Base-by-base conservation (phyloP, 768 basidiomycete species). In the Termitomyces sp. region DNA sequence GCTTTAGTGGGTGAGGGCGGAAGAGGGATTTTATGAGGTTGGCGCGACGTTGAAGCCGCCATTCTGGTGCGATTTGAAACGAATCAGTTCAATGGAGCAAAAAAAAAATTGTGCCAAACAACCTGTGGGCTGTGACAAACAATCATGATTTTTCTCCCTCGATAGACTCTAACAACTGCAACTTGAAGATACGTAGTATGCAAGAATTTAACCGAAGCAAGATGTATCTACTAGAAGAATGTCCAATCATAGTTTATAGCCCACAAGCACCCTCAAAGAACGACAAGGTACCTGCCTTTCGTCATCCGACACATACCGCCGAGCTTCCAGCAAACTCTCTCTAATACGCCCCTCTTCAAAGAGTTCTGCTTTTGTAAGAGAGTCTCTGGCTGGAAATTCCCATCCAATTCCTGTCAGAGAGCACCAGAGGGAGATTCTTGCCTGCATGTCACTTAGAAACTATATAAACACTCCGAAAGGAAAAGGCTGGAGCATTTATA, bases 291-390 rank as follows among this genome's bases (percentile, higher is more conserved):
- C 66, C 48, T 78, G 71, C 34, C 75, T 62, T 51, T 85, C 84
- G 56, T 85, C 81, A 40, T 73, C 68, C 9, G 77, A 75, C 24
- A 78, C 81, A 51, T 28, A 45, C 44, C 70, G 75, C 54, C 80
- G 75, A 35, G 84, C 83, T 59, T 85, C 79, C 12, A 82, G 65
- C 75, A 87, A 81, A 41, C 78, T 80, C 26, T 79, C 78, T 57
- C 83, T 78, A 40, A 83, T 68, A 34, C 85, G 74, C 58, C 83
- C 79, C 62, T 87, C 85, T 62, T 87, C 84, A 34, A 85, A 78
- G 5, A 85, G 71, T 65, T 88, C 86, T 17, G 85, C 85, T 65
- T 85, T 87, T 3, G 83, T 78, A 45, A 87, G 68, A 9, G 84
- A 80, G 50, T 86, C 85, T 50, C 82, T 77, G 7, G 73, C 66